Evolutionary conservation across 176 grass and related monocot species (phyloP).

Genomic region (Canna indica): DNA sequence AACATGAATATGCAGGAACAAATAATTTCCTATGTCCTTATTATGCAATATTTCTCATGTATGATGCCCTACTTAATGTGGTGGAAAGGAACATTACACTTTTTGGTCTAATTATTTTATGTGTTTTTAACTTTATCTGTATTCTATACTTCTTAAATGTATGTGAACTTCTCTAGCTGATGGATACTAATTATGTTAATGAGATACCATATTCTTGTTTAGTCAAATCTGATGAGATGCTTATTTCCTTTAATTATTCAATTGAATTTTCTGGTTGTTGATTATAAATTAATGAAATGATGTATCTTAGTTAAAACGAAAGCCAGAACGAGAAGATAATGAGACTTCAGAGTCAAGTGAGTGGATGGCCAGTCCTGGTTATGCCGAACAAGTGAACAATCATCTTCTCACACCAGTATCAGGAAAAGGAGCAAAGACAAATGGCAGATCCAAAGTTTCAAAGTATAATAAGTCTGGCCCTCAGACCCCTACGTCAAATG

Average conservation of each 20-base stretch:
- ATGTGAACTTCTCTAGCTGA: no score
- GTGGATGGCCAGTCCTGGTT: constrained; percentile 49
- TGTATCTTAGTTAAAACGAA: constrained; percentile 46
- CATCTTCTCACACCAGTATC: constrained; percentile 48
- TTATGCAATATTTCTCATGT: no score
- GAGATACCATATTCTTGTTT: background rate
- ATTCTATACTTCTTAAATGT: background rate
- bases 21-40: background rate
- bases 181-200: background rate
- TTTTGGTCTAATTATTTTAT: no score
- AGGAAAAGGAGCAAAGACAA: constrained; percentile 42
- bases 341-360: constrained; percentile 44
- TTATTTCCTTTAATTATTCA: background rate
- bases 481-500: constrained; percentile 42
- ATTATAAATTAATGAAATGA: background rate
- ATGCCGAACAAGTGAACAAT: constrained; percentile 28
- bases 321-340: constrained; percentile 32
- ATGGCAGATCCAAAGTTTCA: constrained; percentile 27
- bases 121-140: background rate
- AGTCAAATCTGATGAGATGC: background rate
- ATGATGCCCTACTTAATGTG: no score
- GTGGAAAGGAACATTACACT: no score
- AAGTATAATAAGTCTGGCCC: constrained; percentile 57
- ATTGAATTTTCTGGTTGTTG: background rate
- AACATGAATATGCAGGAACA: background rate